A percentile compares a stretch with the other conserved stretches of the same genome.
Evolutionary conservation across 108 stramenopile species (phyloP).

Genomic region (Cyclotella cryptica): DNA sequence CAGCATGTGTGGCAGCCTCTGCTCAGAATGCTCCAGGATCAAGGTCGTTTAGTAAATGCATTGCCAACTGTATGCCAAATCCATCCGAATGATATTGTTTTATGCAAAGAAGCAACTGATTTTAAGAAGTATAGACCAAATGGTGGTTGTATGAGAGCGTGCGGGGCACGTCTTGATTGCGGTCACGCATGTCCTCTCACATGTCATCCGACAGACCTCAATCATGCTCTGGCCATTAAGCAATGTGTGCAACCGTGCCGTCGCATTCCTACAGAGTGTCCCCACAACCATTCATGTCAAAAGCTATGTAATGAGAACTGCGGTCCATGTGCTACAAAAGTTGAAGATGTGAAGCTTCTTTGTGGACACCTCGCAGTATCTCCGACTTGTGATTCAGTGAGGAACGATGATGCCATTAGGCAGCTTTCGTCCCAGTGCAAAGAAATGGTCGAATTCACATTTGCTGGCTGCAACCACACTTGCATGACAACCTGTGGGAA

Average conservation of each 20-base stretch:
- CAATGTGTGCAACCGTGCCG: slow-evolving; percentile 48
- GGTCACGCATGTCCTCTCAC: slow-evolving; percentile 52
- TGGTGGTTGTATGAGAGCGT: slow-evolving; percentile 56
- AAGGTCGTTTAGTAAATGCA: slow-evolving; percentile 33
- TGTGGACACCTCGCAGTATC: slow-evolving; percentile 41
- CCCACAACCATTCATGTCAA: slow-evolving; percentile 39
- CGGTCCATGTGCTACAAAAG: slow-evolving; percentile 37
- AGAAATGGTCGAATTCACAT: slow-evolving; percentile 25
- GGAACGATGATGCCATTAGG: slow-evolving; percentile 23
- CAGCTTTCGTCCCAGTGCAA: slow-evolving; percentile 25
- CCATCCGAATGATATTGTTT: slow-evolving; percentile 41
- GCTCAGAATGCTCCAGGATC: slow-evolving; percentile 27
- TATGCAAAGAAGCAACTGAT: slow-evolving; percentile 16
- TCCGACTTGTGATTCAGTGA: slow-evolving; percentile 47
- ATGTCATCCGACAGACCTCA: slow-evolving; percentile 56
- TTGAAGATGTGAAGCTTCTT: slow-evolving; percentile 30
- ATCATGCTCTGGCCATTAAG: slow-evolving; percentile 33
- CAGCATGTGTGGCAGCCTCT: slow-evolving; percentile 49
- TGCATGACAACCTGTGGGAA: slow-evolving; percentile 47
- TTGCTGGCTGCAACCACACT: slow-evolving; percentile 34
- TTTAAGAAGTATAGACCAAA: slow-evolving; percentile 48
- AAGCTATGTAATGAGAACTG: slow-evolving; percentile 50
- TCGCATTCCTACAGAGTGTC: slow-evolving; percentile 48
- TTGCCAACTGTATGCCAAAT: slow-evolving; percentile 54
- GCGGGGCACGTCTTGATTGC: slow-evolving; percentile 44